Evolutionary conservation across 306 rosid species (phyloP).

Genomic region (Spatholobus suberectus): DNA sequence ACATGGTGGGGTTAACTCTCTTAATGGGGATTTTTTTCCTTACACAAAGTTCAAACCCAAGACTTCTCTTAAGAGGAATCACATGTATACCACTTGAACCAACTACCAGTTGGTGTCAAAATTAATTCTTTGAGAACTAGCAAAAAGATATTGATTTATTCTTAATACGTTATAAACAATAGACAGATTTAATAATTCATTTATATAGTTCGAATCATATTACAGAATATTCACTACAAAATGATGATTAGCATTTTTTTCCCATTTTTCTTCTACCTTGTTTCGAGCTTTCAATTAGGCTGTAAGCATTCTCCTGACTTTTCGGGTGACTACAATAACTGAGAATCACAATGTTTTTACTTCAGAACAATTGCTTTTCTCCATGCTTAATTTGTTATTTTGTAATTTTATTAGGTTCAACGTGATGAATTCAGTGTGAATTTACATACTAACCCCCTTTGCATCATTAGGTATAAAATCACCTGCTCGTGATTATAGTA

Average conservation of each 20-base stretch:
- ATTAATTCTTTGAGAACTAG: not conserved
- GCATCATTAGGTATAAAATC: constrained; percentile 64
- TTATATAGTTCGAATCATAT: not conserved
- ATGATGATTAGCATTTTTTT: not conserved
- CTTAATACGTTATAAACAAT: not conserved
- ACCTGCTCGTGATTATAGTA: constrained; percentile 75
- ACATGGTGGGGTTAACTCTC: not conserved
- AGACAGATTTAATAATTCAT: not conserved
- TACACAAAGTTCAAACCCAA: not conserved
- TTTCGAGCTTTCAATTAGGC: not conserved
- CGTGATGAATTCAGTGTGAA: constrained; percentile 16
- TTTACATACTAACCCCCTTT: constrained; percentile 17
- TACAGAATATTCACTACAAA: not conserved
- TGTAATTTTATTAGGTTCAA: not conserved
- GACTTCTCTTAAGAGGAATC: not conserved
- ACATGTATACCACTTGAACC: not conserved
- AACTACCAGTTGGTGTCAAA: not conserved
- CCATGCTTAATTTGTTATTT: not conserved
- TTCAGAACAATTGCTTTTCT: not conserved
- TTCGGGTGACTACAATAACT: not conserved
- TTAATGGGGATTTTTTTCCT: not conserved
- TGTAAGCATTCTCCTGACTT: not conserved
- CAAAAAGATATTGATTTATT: not conserved
- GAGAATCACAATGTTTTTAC: not conserved
- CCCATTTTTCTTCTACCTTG: not conserved